A percentile compares a stretch with the other conserved stretches of the same genome.
Evolutionary conservation across 805 yeast species (phyloP).

Genomic region (Suhomyces sp.): DNA sequence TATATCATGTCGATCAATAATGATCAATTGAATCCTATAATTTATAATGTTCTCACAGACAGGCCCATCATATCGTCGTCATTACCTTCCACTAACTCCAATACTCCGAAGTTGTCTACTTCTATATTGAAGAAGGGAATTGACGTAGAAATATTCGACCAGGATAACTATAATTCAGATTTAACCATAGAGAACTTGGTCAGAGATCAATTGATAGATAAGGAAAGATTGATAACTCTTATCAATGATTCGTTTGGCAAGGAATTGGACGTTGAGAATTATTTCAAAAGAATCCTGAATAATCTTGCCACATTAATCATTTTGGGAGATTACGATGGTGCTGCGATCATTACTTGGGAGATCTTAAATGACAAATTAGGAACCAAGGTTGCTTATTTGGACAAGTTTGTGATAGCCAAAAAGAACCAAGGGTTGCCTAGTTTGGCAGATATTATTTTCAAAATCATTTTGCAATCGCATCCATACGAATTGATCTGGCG

Average conservation of each 20-base stretch:
- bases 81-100: constrained; percentile 60
- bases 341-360: constrained; percentile 81
- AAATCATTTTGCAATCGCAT: constrained; percentile 66
- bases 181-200: constrained; percentile 42
- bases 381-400: constrained; percentile 68
- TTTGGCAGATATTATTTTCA: constrained; percentile 90
- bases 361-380: constrained; percentile 9
- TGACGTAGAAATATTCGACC: constrained; percentile 46
- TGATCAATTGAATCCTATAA: constrained; percentile 73
- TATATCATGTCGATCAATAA: constrained; percentile 58
- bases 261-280: constrained; percentile 62
- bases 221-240: constrained; percentile 55
- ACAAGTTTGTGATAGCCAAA: constrained; percentile 88
- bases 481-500: constrained; percentile 85
- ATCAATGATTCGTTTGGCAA: constrained; percentile 80
- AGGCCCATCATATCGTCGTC: constrained; percentile 89
- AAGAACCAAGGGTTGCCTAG: constrained; percentile 88
- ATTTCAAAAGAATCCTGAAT: constrained; percentile 62
- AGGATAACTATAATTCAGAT: constrained; percentile 28
- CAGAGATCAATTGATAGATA: constrained; percentile 45
- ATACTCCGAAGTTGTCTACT: constrained; percentile 65
- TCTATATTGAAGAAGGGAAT: constrained; percentile 80
- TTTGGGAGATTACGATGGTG: constrained; percentile 94
- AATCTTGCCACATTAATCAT: constrained; percentile 74
- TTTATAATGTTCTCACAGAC: constrained; percentile 88